Percentiles rank a stretch among this genome's conserved stretches.
Evolutionary conservation across 768 basidiomycete species (phyloP).

Genomic region (Pleurotus pulmonarius): DNA sequence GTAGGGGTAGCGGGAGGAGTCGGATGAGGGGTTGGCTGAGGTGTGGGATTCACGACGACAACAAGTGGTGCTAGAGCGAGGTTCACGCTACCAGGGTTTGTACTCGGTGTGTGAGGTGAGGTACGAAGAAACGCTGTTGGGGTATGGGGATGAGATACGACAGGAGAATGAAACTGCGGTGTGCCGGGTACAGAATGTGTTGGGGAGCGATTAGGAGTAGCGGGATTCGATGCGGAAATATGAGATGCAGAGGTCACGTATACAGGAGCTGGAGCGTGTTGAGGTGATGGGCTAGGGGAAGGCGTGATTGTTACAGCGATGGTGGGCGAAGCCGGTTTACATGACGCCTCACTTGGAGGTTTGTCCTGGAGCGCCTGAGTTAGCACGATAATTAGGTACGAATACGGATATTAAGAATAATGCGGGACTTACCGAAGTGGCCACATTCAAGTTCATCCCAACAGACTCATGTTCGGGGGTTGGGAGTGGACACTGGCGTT

Average conservation of each 20-base stretch:
- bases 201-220: slow-evolving; percentile 1
- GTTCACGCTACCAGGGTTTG: neutral
- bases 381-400: neutral
- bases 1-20: slow-evolving; percentile 74
- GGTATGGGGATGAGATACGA: neutral
- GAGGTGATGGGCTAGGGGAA: neutral
- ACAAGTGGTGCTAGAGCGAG: slow-evolving; percentile 37
- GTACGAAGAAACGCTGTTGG: neutral
- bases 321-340: neutral
- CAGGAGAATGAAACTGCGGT: neutral
- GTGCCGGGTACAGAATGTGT: neutral
- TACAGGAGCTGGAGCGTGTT: neutral
- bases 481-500: neutral
- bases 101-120: neutral
- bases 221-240: neutral
- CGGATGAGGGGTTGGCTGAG: slow-evolving; percentile 72
- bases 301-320: neutral
- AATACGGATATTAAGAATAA: neutral
- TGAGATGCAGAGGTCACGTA: neutral
- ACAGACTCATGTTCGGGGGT: slow-evolving; percentile 5
- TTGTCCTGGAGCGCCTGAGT: no score
- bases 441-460: neutral
- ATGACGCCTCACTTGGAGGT: no score
- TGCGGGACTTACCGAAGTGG: neutral
- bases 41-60: slow-evolving; percentile 72